Conservation (phyloP, 2,329 filamentous ascomycete genomes). For the Colletotrichum liriopes region DNA sequence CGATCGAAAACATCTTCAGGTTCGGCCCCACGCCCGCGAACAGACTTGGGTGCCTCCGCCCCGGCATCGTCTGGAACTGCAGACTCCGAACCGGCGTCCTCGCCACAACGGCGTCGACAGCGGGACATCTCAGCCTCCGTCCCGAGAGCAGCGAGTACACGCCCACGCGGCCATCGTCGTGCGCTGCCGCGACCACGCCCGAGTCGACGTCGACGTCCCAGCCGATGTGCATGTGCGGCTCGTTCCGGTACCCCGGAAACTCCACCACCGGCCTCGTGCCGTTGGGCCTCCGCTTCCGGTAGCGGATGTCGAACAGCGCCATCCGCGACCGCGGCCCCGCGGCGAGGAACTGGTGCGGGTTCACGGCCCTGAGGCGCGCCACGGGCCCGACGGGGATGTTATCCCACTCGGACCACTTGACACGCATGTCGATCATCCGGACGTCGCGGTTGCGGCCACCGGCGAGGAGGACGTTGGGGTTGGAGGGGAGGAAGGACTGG, state of each 20-base stretch:
- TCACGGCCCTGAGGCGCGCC: constrained; percentile 66
- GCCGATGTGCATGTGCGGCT: constrained; percentile 63
- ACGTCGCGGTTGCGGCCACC: constrained; percentile 66
- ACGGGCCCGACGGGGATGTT: constrained; percentile 59
- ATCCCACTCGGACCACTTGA: constrained; percentile 52
- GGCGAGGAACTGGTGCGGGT: constrained; percentile 66
- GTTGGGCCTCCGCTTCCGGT: constrained; percentile 45
- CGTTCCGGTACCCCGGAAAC: constrained; percentile 68
- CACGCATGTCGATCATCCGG: constrained; percentile 63
- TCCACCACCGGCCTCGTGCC: constrained; percentile 58
- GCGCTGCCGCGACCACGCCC: constrained; percentile 68
- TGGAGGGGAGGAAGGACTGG: constrained; percentile 62
- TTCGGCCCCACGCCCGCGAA: constrained; percentile 59
- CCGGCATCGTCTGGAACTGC: constrained; percentile 62
- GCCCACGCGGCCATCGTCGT: constrained; percentile 63
- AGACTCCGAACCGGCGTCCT: constrained; percentile 58
- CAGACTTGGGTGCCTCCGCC: constrained; percentile 62
- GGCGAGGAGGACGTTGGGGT: constrained; percentile 64
- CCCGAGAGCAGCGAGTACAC: constrained; percentile 68
- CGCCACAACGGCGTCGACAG: constrained; percentile 46
- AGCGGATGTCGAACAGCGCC: constrained; percentile 72
- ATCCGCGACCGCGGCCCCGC: constrained; percentile 66
- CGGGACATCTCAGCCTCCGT: constrained; percentile 50
- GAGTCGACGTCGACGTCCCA: constrained; percentile 65
- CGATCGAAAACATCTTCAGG: constrained; percentile 64